phyloP scores from a whole-genome alignment of 306 rosid species.

The Urtica urens region DNA sequence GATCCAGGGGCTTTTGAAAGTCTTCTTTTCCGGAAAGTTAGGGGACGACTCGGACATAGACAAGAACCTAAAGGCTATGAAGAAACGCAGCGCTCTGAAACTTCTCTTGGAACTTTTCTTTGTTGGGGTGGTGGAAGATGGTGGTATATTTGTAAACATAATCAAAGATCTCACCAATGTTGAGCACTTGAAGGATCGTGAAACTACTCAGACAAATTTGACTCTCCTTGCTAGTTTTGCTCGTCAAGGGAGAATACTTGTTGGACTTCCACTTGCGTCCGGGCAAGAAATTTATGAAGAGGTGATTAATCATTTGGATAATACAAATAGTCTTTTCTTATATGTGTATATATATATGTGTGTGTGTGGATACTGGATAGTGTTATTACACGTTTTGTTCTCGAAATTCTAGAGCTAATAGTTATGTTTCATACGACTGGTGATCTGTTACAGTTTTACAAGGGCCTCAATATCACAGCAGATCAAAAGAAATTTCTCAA shows the following conservation, averaged over 20 bases:
- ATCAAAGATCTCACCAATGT: constrained; percentile 78
- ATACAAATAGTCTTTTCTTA: too few species aligned
- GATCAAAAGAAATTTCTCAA: constrained; percentile 83
- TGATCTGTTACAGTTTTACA: constrained; percentile 59
- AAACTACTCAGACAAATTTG: constrained; percentile 84
- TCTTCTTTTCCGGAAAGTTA: constrained; percentile 81
- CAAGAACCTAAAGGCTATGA: constrained; percentile 87
- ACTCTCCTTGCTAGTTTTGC: constrained; percentile 99
- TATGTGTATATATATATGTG: too few species aligned
- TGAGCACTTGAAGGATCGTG: constrained; percentile 89
- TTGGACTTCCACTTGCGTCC: constrained; percentile 59
- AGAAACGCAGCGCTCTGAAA: constrained; percentile 88
- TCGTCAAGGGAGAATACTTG: constrained; percentile 88
- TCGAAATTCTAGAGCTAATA: constrained; percentile 6
- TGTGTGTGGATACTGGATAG: too few species aligned
- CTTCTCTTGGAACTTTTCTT: constrained; percentile 82
- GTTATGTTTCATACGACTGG: constrained; percentile 24
- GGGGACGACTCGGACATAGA: constrained; percentile 77
- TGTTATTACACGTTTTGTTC: too few species aligned
- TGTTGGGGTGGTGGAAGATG: constrained; percentile 90
- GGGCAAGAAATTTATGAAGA: constrained; percentile 83
- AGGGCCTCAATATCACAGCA: constrained; percentile 71
- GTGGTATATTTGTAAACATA: constrained; percentile 62
- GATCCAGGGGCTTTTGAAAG: constrained; percentile 84
- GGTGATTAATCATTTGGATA: constrained; percentile 41